A percentile compares a stretch with the other conserved stretches of the same genome.
These are phyloP conservation scores for Cucumis hystrix DNA, from an alignment of 306 rosid species.

Conservation along the genomic window DNA sequence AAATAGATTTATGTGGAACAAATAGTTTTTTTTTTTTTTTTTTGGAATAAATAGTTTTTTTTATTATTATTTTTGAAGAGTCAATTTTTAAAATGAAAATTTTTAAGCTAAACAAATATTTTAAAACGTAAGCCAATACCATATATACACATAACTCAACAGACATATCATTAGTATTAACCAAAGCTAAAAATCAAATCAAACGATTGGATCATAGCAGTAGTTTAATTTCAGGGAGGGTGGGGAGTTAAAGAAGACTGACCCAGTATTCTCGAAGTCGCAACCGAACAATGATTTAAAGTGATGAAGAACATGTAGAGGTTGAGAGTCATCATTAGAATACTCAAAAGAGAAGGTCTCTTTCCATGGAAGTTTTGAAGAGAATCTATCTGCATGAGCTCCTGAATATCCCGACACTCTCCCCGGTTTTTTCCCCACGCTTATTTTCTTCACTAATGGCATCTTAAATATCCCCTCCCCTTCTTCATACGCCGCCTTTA, in stretches of 20 bases:
- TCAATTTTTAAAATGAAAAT: no score
- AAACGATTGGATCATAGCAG: no score
- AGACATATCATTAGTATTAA: no score
- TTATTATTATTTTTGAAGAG: no score
- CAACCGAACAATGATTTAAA: slow-evolving; percentile 42
- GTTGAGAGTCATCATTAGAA: not conserved
- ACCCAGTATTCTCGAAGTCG: slow-evolving; percentile 43
- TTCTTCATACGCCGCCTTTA: slow-evolving; percentile 25
- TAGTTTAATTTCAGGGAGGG: no score
- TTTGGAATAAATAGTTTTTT: no score
- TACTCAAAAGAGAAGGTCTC: slow-evolving; percentile 37
- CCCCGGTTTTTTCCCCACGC: slow-evolving; percentile 14
- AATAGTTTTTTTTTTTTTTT: no score
- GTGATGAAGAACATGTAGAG: slow-evolving; percentile 27
- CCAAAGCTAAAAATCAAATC: no score
- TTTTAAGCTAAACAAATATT: no score
- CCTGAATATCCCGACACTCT: slow-evolving; percentile 32
- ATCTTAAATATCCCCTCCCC: slow-evolving; percentile 29
- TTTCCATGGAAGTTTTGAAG: slow-evolving; percentile 55
- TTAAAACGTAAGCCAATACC: no score
- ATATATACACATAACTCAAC: no score
- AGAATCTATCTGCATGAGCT: slow-evolving; percentile 43
- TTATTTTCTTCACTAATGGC: slow-evolving; percentile 28
- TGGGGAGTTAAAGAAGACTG: not conserved
- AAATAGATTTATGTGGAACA: no score